Evolutionary conservation across 2,329 filamentous ascomycete species (phyloP).

Genomic region (Aspergillus neotritici): DNA sequence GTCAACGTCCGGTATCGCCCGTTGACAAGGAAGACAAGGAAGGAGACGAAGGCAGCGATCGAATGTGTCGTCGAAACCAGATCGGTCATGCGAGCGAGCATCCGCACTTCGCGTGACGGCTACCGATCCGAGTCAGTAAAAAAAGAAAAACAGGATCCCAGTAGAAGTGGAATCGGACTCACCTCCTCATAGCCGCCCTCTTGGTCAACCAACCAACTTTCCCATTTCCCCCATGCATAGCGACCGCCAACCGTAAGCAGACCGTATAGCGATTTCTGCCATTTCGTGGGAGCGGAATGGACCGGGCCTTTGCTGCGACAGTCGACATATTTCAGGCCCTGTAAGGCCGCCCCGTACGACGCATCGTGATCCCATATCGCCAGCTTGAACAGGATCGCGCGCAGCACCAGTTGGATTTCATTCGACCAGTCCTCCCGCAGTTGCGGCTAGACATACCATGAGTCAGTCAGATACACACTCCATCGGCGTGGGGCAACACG

Average conservation of each 20-base stretch:
- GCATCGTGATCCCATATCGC: constrained; percentile 95
- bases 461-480: background rate
- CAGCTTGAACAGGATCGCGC: constrained; percentile 83
- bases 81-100: constrained; percentile 65
- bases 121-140: constrained; percentile 20
- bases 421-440: constrained; percentile 79
- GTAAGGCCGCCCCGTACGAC: constrained; percentile 86
- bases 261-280: constrained; percentile 81
- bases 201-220: constrained; percentile 72
- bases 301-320: constrained; percentile 62
- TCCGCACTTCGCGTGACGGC: constrained; percentile 46
- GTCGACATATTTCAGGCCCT: constrained; percentile 86
- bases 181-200: constrained; percentile 67
- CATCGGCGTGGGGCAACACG: background rate
- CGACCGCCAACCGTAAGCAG: constrained; percentile 77
- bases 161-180: constrained; percentile 2
- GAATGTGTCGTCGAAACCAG: constrained; percentile 69
- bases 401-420: constrained; percentile 73
- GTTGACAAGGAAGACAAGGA: constrained; percentile 84
- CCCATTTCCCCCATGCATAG: constrained; percentile 90
- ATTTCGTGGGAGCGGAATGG: constrained; percentile 64
- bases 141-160: background rate
- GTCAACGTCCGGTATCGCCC: constrained; percentile 86
- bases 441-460: constrained; percentile 43
- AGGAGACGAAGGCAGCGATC: constrained; percentile 73